Percentiles rank a stretch among this genome's conserved stretches.
Evolutionary conservation across 768 basidiomycete genomes (phyloP).

Genomic region (Calocybe gangraenosa): DNA sequence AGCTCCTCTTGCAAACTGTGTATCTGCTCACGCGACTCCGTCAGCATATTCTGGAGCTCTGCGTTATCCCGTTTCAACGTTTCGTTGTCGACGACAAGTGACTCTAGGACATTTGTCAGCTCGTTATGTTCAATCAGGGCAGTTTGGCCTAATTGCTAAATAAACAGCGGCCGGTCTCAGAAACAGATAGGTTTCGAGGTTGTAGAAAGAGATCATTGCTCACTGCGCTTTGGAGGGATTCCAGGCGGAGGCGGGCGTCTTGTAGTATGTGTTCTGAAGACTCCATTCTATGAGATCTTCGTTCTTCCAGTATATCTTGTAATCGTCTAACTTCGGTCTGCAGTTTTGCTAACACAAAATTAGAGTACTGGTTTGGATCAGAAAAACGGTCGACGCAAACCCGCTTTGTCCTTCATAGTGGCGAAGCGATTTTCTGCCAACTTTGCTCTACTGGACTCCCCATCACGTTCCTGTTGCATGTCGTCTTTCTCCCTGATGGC

Average conservation of each 20-base stretch:
- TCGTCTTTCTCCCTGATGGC: conserved; percentile 80
- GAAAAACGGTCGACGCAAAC: conserved; percentile 31
- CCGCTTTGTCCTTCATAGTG: conserved; percentile 62
- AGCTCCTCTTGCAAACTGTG: conserved; percentile 67
- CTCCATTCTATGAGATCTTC: conserved; percentile 55
- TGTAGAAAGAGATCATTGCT: conserved; percentile 4
- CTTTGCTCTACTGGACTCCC: conserved; percentile 61
- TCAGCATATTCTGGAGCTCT: conserved; percentile 70
- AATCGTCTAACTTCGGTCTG: conserved; percentile 63
- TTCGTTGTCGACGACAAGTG: conserved; percentile 85
- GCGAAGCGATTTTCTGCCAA: conserved; percentile 64
- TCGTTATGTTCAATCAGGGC: conserved; percentile 51
- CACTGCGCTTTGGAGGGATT: conserved; percentile 57
- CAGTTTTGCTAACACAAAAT: conserved; percentile 49
- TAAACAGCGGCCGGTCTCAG: background rate
- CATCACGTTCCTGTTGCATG: conserved; percentile 76
- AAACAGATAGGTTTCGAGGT: conserved; percentile 15
- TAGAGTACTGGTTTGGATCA: conserved; percentile 1
- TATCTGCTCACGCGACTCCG: conserved; percentile 75
- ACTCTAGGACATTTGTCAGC: conserved; percentile 68
- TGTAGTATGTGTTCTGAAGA: conserved; percentile 63
- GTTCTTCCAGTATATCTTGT: conserved; percentile 58
- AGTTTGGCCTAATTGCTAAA: conserved; percentile 36
- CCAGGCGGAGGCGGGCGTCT: conserved; percentile 61
- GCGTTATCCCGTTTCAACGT: conserved; percentile 75